Conservation (phyloP, 1,284 basidiomycete species). For the Rhodotorula sp. region DNA sequence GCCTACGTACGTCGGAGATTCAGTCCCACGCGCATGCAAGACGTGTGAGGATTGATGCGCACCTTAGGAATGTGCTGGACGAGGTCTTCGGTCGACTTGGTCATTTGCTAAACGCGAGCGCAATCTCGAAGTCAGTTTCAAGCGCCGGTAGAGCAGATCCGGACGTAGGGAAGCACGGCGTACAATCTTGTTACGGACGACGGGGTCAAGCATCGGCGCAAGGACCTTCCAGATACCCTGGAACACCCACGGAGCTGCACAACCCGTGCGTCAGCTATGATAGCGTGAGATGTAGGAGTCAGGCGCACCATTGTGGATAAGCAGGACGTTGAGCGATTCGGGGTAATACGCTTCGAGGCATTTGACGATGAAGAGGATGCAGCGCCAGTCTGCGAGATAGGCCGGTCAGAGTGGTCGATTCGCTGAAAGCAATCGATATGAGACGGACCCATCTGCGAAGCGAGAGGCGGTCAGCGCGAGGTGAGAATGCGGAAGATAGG, state of each 20-base stretch:
- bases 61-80: constrained; percentile 37
- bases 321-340: constrained; percentile 48
- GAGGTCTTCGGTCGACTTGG: constrained; percentile 44
- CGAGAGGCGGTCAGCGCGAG: not conserved
- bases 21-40: not conserved
- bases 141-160: rapidly evolving
- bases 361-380: constrained; percentile 38
- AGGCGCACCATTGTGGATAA: constrained; percentile 46
- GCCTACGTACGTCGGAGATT: not conserved
- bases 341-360: constrained; percentile 49
- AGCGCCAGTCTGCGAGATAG: constrained; percentile 29
- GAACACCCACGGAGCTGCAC: constrained; percentile 51
- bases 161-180: not conserved
- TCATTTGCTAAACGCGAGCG: constrained; percentile 20
- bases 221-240: constrained; percentile 45
- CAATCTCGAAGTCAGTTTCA: not conserved
- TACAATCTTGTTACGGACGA: constrained; percentile 44
- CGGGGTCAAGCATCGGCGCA: constrained; percentile 44
- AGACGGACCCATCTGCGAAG: not conserved
- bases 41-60: not conserved
- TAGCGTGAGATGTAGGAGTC: too few relatives aligned
- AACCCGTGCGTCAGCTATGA: constrained; percentile 36
- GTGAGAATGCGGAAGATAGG: not conserved
- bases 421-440: too few relatives aligned
- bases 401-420: not conserved